Base-by-base conservation (phyloP, 2,329 filamentous ascomycete species). In the Talaromyces sp. region DNA sequence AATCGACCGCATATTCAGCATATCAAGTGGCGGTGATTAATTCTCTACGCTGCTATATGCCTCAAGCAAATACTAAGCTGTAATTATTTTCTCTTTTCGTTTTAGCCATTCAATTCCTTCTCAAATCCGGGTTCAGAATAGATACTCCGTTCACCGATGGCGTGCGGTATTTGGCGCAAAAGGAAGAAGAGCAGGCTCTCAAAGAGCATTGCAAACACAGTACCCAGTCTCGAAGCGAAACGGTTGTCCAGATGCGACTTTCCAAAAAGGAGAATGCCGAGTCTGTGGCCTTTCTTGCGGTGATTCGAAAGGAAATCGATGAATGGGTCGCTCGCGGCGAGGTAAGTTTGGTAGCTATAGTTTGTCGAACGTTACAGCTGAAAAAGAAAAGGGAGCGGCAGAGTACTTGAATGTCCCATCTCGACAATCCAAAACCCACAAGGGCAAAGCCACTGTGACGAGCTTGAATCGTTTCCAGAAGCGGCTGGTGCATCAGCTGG, bases 401-500 rank as follows among this genome's bases (percentile, higher is more conserved):
- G 56, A 71, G 9, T 81, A 76, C 63, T 70, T 82, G 61, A 83
- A 82, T 62, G 76, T 83, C 29, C 75, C 77, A 4, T 72, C 73
- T 14, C 67, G 73, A 3, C 64, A 63, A 13, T 43, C 50, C 58
- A 58, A 17, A 67, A 19, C 58, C 58, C 1, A 58, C 56, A 9
- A 49, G 62, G 38, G 60, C 6, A 62, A 56, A 13, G 58, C 58
- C 13, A 63, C 73, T 46, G 70, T 72, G n/a, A 60, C 56, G 4
- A 61, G 59, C 0, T 68, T 87, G 27, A 85, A 80, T 62, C 78
- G 80, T 0, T 89, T 84, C 65, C 86, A 90, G 68, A 85, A 86
- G 69, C 80, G 85, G 35, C 77, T 90, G 6, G 80, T 89, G 0
- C 84, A 89, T 67, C 86, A 89, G 65, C 76, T 89, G 13, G 80